Percentiles rank a stretch among this genome's conserved stretches.
Evolutionary conservation across 495 filamentous ascomycete genomes (phyloP).

Genomic region (Neurospora intermedia): DNA sequence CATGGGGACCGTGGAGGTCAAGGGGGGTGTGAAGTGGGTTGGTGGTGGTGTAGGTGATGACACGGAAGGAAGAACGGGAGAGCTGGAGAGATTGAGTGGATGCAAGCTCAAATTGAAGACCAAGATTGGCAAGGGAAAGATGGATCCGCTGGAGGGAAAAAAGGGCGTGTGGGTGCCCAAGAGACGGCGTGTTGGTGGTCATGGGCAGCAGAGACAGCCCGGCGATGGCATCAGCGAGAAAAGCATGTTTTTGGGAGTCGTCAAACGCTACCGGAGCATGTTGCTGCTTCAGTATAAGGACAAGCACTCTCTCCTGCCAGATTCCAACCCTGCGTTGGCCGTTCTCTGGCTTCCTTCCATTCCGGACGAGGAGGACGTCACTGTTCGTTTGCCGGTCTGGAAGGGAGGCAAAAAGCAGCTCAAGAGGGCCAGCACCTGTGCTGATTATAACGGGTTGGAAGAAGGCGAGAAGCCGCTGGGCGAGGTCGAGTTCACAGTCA

Average conservation of each 20-base stretch:
- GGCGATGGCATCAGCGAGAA: constrained; percentile 28
- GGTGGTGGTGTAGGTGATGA: background rate
- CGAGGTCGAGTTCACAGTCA: constrained; percentile 41
- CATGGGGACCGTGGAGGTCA: constrained; percentile 54
- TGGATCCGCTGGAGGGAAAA: constrained; percentile 31
- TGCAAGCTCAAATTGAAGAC: constrained; percentile 47
- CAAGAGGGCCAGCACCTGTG: constrained; percentile 28
- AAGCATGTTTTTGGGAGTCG: constrained; percentile 42
- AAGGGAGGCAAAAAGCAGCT: constrained; percentile 37
- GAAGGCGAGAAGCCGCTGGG: constrained; percentile 41
- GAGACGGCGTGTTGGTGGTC: background rate
- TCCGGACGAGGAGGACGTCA: constrained; percentile 49
- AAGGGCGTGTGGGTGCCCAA: constrained; percentile 20
- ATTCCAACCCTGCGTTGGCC: constrained; percentile 49
- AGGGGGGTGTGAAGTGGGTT: constrained; percentile 19
- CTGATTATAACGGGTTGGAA: constrained; percentile 27
- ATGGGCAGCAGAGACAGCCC: background rate
- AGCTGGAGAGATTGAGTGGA: constrained; percentile 32
- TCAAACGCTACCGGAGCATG: constrained; percentile 49
- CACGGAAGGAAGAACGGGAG: constrained; percentile 10
- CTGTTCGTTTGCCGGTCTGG: constrained; percentile 46
- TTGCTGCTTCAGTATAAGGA: constrained; percentile 51
- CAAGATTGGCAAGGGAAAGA: constrained; percentile 41
- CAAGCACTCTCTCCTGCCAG: constrained; percentile 31
- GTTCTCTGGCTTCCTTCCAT: constrained; percentile 58